A percentile compares a stretch with the other conserved stretches of the same genome.
These are phyloP conservation scores for Fraxinus cuspidata DNA, from an alignment of 257 asterid genomes.

Conservation along the genomic window DNA sequence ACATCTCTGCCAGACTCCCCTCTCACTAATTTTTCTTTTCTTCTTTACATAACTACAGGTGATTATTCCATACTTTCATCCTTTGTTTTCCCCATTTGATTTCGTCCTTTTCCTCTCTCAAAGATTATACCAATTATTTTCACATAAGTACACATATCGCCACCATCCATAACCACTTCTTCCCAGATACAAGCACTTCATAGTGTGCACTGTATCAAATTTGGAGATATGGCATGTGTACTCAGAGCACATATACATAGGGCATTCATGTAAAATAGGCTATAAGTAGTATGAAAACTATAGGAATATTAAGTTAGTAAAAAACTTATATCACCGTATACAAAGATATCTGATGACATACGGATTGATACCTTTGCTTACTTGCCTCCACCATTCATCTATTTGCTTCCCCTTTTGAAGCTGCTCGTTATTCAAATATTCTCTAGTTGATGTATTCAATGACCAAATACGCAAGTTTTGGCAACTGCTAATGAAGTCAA, in stretches of 20 bases:
- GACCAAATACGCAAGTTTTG: conserved; percentile 98
- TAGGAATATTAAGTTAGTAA: not conserved
- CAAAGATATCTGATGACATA: conserved; percentile 12
- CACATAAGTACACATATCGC: not conserved
- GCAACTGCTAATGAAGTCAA: conserved; percentile 97
- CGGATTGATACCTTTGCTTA: conserved; percentile 70
- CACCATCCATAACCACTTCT: not conserved
- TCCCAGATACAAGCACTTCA: not conserved
- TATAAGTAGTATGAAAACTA: not conserved
- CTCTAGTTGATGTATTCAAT: conserved; percentile 82
- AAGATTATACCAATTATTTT: not conserved
- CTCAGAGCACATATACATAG: conserved; percentile 10
- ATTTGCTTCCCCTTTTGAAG: conserved; percentile 98
- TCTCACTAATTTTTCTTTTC: not conserved
- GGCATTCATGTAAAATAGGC: conserved; percentile 8
- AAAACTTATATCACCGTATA: conserved; percentile 11
- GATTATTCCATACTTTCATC: not conserved
- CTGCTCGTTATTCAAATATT: conserved; percentile 85
- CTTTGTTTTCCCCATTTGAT: not conserved
- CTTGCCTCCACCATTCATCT: conserved; percentile 99
- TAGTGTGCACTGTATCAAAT: not conserved
- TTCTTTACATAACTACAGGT: not conserved
- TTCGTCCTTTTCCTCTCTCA: not conserved
- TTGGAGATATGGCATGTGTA: conserved; percentile 10
- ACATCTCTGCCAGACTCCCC: not conserved